These are phyloP conservation scores for Lactifluus volemus DNA, from an alignment of 768 basidiomycete species.

Conservation along the genomic window DNA sequence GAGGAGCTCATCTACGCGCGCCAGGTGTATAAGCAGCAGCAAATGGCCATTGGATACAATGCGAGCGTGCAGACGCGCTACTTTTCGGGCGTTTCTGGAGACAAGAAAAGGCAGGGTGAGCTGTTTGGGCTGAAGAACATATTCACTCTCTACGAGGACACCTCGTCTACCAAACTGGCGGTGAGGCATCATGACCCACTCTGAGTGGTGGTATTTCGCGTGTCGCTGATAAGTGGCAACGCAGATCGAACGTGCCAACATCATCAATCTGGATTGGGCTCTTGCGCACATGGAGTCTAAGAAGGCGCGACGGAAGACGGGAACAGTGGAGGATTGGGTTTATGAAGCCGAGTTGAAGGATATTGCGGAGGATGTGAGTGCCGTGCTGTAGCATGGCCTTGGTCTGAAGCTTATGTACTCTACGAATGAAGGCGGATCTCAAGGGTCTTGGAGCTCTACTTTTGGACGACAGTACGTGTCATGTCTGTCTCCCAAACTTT, in stretches of 20 bases:
- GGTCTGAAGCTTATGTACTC: not conserved
- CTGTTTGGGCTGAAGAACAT: conserved; percentile 83
- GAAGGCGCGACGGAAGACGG: conserved; percentile 26
- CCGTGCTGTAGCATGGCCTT: too few species aligned
- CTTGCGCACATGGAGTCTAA: conserved; percentile 46
- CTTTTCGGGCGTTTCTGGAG: conserved; percentile 77
- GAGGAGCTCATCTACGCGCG: conserved; percentile 85
- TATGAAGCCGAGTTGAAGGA: conserved; percentile 39
- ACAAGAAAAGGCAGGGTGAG: conserved; percentile 65
- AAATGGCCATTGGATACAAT: conserved; percentile 85
- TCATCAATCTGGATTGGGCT: conserved; percentile 76
- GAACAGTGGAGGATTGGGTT: conserved; percentile 30
- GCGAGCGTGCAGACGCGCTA: conserved; percentile 78
- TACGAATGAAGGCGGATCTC: conserved; percentile 32
- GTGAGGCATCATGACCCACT: conserved; percentile 35
- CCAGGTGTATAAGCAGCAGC: conserved; percentile 90
- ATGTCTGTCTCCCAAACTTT: not conserved
- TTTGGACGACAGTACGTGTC: conserved; percentile 19
- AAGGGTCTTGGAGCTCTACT: conserved; percentile 55
- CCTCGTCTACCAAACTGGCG: conserved; percentile 61
- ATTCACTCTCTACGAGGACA: conserved; percentile 66
- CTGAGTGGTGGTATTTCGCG: not conserved
- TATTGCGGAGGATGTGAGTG: conserved; percentile 27
- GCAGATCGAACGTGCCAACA: conserved; percentile 70
- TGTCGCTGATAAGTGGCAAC: not conserved